A percentile compares a stretch with the other conserved stretches of the same genome.
Evolutionary conservation across 2,329 filamentous ascomycete genomes (phyloP).

Genomic region (Exophiala sideris): DNA sequence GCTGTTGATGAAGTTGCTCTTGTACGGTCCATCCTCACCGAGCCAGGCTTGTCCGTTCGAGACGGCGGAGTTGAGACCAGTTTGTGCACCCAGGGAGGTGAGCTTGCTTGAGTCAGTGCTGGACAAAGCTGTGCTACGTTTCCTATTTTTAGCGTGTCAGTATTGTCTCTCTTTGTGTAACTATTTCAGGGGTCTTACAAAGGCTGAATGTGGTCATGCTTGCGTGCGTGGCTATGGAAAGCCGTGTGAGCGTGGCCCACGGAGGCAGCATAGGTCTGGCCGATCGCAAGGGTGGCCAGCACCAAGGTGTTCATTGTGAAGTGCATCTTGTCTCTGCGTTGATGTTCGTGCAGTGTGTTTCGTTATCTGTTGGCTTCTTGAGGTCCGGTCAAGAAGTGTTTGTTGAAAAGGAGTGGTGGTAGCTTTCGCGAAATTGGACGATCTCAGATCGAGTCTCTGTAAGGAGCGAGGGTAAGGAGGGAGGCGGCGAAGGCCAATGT

Average conservation of each 20-base stretch:
- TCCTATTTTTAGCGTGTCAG: conserved; percentile 17
- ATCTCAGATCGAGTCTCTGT: conserved; percentile 26
- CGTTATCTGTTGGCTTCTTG: conserved; percentile 7
- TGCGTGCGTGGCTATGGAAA: conserved; percentile 22
- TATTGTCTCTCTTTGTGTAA: conserved; percentile 6
- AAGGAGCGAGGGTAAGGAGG: conserved; percentile 9
- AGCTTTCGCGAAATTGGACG: conserved; percentile 12
- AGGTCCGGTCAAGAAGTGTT: conserved; percentile 21
- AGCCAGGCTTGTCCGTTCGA: conserved; percentile 23
- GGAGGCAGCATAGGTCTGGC: conserved; percentile 25
- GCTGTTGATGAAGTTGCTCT: conserved; percentile 26
- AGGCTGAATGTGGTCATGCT: conserved; percentile 16
- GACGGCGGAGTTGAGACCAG: conserved; percentile 23
- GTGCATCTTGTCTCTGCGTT: conserved; percentile 19
- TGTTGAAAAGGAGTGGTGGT: neutral
- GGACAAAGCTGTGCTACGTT: conserved; percentile 22
- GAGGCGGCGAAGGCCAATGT: conserved; percentile 12
- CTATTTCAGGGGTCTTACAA: conserved; percentile 8
- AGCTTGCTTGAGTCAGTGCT: conserved; percentile 18
- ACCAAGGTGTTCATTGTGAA: conserved; percentile 27
- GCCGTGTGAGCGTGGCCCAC: conserved; percentile 14
- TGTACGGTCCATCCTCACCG: conserved; percentile 22
- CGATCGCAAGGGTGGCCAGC: conserved; percentile 28
- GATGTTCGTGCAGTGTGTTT: conserved; percentile 2
- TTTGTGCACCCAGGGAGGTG: conserved; percentile 16